Conservation (phyloP, 2,329 filamentous ascomycete genomes). For the Clonostachys rhizophaga region DNA sequence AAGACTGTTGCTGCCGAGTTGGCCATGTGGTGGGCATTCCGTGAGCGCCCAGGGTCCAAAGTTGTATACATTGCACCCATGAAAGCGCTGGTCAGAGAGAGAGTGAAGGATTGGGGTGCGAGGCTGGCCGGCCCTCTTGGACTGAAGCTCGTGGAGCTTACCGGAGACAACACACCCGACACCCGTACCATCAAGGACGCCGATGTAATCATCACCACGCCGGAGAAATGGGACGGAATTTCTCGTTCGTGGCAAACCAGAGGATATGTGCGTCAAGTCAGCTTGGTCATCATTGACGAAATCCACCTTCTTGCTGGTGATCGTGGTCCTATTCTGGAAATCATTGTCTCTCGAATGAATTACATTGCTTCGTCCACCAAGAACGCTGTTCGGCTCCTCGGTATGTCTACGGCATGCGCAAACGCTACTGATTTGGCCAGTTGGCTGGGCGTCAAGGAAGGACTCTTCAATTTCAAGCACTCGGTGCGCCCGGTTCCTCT, state of each 20-base stretch:
- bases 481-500: slow-evolving; percentile 94
- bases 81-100: slow-evolving; percentile 95
- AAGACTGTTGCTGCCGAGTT: slow-evolving; percentile 96
- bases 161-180: slow-evolving; percentile 95
- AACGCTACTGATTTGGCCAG: slow-evolving; percentile 93
- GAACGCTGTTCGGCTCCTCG: slow-evolving; percentile 80
- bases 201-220: slow-evolving; percentile 96
- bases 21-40: slow-evolving; percentile 99
- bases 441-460: slow-evolving; percentile 95
- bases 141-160: slow-evolving; percentile 88
- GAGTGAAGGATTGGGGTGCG: slow-evolving; percentile 90
- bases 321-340: slow-evolving; percentile 94
- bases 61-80: slow-evolving; percentile 99
- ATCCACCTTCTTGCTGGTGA: slow-evolving; percentile 97
- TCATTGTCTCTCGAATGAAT: slow-evolving; percentile 94
- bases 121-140: slow-evolving; percentile 80
- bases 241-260: slow-evolving; percentile 98
- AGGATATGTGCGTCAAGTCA: slow-evolving; percentile 92
- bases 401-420: slow-evolving; percentile 99
- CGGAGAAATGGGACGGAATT: slow-evolving; percentile 99
- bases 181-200: slow-evolving; percentile 93
- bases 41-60: slow-evolving; percentile 89
- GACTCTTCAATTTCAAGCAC: slow-evolving; percentile 94
- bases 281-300: slow-evolving; percentile 96
- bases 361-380: slow-evolving; percentile 96